Base-by-base conservation (phyloP, 2,329 filamentous ascomycete species). In the Neophaeococcomyces aloes region DNA sequence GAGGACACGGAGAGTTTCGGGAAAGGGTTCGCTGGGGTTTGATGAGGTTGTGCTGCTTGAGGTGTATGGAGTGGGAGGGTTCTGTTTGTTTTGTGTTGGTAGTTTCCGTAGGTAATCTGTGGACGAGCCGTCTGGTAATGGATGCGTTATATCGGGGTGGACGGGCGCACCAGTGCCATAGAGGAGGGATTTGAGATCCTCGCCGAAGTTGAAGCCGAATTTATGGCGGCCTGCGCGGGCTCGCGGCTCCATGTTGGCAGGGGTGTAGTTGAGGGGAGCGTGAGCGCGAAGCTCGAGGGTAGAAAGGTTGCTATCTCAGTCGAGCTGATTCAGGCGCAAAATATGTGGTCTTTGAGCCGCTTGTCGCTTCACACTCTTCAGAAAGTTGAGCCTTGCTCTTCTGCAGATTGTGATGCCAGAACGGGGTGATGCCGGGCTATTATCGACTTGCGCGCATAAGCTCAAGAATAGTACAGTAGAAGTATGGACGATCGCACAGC, bases 1-100 rank as follows among this genome's bases (percentile, higher is more conserved):
- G 39, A 96, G 80, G 40, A 89, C 77, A 49, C 83, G 80, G 48
- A 94, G 75, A 7, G 88, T 95, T 60, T 87, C 79, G 14, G 84
- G 80, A 19, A 96, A 79, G 1, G 87, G 85, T 44, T 82, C 73
- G 46, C 75, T 71, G 45, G 82, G 77, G 64, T 93, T 27, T 86
- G 61, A 86, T 87, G 18, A 38, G 21, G 3, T 23, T 10, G 60
- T 85, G 83, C 47, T 82, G 83, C 63, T 79, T 84, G 59, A 27
- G 10, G 91, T 80, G 47, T 89, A 76, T 54, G 80, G 75, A 52
- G 78, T 72, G 41, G 88, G 83, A 85, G 60, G 10, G 33, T 44
- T 17, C 32, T 17, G 23, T 45, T 45, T 51, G 53, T 54, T 52
- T 29, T 50, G 39, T 23, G 35, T 15, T 37, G 25, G 39, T 30